These are phyloP conservation scores for Boletus subparvulus DNA, from an alignment of 768 basidiomycete species.

Conservation along the genomic window DNA sequence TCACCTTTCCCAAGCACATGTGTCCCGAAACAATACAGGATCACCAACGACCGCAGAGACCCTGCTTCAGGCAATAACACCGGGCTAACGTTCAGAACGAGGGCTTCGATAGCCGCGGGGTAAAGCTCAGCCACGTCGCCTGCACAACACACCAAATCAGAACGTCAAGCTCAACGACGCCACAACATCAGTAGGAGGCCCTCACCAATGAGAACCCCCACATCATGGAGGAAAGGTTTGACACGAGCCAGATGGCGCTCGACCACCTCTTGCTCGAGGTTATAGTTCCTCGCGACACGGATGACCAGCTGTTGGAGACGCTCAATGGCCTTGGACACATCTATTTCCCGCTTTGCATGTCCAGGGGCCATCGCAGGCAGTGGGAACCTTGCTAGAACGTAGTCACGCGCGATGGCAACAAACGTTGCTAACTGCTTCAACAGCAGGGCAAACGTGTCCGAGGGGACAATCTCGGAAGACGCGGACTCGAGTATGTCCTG, in stretches of 20 bases:
- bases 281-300: neutral
- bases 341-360: constrained; percentile 4
- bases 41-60: too few relatives aligned
- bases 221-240: constrained; percentile 1
- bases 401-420: neutral
- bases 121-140: constrained; percentile 18
- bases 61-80: too few relatives aligned
- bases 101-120: constrained; percentile 8
- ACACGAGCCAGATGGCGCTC: constrained; percentile 1
- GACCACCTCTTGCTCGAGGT: neutral
- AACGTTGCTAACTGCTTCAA: neutral
- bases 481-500: neutral
- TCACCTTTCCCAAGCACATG: too few relatives aligned
- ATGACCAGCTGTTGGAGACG: neutral
- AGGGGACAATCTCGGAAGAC: neutral
- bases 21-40: too few relatives aligned
- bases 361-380: constrained; percentile 9
- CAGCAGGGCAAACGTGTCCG: neutral
- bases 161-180: neutral
- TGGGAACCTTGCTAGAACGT: constrained; percentile 6
- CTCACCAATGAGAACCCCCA: constrained; percentile 14
- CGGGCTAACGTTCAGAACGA: neutral
- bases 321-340: neutral
- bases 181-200: neutral
- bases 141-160: neutral